These are phyloP conservation scores for Colletotrichum siamense DNA, from an alignment of 2,329 filamentous ascomycete genomes.

Conservation along the genomic window DNA sequence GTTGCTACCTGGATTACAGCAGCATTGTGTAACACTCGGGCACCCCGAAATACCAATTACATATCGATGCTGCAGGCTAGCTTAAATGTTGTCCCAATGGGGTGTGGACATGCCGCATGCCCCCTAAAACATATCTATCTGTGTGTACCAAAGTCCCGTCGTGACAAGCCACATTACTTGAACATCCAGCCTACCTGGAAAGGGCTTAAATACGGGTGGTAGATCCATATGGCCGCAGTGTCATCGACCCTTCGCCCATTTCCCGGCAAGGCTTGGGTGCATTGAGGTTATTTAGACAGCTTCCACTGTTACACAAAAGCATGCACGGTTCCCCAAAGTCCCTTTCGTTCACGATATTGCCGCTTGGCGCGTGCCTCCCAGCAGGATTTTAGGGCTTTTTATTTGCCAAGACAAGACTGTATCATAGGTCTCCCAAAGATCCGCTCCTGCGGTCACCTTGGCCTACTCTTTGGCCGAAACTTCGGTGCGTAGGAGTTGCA, in stretches of 20 bases:
- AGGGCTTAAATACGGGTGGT: neutral
- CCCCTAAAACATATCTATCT: neutral
- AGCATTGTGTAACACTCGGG: neutral
- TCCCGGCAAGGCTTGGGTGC: neutral
- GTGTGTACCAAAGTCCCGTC: neutral
- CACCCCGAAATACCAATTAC: neutral
- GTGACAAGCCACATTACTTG: neutral
- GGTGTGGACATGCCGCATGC: neutral
- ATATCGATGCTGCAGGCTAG: neutral
- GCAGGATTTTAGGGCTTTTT: neutral
- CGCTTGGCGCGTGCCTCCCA: fast-evolving
- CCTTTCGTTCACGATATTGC: neutral
- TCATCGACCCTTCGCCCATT: neutral
- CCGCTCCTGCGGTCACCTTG: neutral
- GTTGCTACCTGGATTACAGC: fast-evolving
- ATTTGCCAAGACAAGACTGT: neutral
- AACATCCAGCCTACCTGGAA: neutral
- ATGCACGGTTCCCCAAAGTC: neutral
- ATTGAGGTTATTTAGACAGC: neutral
- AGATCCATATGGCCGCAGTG: neutral
- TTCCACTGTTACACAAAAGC: neutral
- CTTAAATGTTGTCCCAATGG: fast-evolving
- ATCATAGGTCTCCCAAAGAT: fast-evolving
- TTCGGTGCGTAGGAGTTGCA: neutral
- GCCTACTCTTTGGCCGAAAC: neutral